Evolutionary conservation across 129 eudicot species (phyloP).

Genomic region (Lactuca saligna): DNA sequence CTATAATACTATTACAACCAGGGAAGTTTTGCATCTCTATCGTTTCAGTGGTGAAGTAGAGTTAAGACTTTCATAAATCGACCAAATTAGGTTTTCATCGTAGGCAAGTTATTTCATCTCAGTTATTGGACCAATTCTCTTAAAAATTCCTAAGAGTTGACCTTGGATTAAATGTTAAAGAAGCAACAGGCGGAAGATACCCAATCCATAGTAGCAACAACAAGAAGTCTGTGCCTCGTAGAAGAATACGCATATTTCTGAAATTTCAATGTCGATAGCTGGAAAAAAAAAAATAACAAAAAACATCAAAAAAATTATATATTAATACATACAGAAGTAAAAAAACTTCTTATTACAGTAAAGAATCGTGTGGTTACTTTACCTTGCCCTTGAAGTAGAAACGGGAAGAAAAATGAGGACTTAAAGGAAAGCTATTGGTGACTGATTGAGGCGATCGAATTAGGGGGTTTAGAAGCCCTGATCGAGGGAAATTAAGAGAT

Average conservation of each 20-base stretch:
- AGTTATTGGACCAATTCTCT: not conserved
- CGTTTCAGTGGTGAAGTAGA: not conserved
- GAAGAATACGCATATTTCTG: slow-evolving; percentile 25
- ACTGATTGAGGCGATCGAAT: slow-evolving; percentile 15
- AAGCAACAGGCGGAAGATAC: slow-evolving; percentile 18
- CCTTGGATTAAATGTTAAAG: not conserved
- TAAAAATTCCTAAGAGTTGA: not conserved
- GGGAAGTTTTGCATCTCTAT: not conserved
- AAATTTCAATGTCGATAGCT: slow-evolving; percentile 21
- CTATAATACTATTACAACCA: not conserved
- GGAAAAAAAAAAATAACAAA: not conserved
- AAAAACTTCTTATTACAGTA: slow-evolving; percentile 3
- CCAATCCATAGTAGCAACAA: slow-evolving; percentile 39
- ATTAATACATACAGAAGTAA: not conserved
- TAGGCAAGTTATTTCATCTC: not conserved
- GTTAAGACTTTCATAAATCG: not conserved
- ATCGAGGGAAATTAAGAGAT: slow-evolving; percentile 28
- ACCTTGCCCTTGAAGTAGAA: slow-evolving; percentile 25
- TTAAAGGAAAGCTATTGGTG: not conserved
- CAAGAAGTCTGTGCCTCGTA: slow-evolving; percentile 24
- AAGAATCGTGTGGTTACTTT: not conserved
- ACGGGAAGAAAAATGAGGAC: not conserved
- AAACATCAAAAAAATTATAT: not conserved
- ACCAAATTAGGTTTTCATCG: slow-evolving; percentile 5
- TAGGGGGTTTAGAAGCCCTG: slow-evolving; percentile 19